These are phyloP conservation scores for Nannizziopsis arthrosporioides DNA, from an alignment of 2,329 filamentous ascomycete species.

Conservation along the genomic window DNA sequence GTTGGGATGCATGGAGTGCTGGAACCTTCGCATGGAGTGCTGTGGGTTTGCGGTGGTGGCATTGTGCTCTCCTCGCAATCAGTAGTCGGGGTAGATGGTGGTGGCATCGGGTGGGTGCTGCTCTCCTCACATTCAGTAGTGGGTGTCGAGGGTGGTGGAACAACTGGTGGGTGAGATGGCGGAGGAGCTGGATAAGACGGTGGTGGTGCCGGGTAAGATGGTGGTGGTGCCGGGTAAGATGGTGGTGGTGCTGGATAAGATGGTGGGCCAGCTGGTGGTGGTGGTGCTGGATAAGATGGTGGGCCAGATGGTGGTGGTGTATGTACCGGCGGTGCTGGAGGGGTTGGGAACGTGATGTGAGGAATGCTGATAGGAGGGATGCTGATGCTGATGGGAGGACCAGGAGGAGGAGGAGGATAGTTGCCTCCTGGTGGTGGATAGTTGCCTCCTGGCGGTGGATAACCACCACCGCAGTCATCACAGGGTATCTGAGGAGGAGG, in stretches of 20 bases:
- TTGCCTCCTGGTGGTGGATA: too few species aligned
- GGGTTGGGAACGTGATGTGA: background rate
- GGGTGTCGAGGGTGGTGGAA: constrained; percentile 10
- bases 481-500: too few species aligned
- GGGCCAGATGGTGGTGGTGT: background rate
- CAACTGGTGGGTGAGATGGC: constrained; percentile 8
- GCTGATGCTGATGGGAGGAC: too few species aligned
- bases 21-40: constrained; percentile 10
- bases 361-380: too few species aligned
- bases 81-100: background rate
- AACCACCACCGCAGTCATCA: too few species aligned
- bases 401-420: too few species aligned
- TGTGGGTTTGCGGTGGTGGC: constrained; percentile 10
- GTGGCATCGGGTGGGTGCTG: background rate
- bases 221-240: background rate
- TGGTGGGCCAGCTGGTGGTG: background rate
- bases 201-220: constrained; percentile 3
- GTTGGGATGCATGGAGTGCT: background rate
- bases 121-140: constrained; percentile 10
- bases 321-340: background rate
- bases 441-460: too few species aligned
- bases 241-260: constrained; percentile 3
- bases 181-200: background rate
- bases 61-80: constrained; percentile 2
- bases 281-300: constrained; percentile 3